A percentile compares a stretch with the other conserved stretches of the same genome.
These are phyloP conservation scores for Anthracocystis setariae DNA, from an alignment of 1,284 basidiomycete genomes.

Conservation along the genomic window DNA sequence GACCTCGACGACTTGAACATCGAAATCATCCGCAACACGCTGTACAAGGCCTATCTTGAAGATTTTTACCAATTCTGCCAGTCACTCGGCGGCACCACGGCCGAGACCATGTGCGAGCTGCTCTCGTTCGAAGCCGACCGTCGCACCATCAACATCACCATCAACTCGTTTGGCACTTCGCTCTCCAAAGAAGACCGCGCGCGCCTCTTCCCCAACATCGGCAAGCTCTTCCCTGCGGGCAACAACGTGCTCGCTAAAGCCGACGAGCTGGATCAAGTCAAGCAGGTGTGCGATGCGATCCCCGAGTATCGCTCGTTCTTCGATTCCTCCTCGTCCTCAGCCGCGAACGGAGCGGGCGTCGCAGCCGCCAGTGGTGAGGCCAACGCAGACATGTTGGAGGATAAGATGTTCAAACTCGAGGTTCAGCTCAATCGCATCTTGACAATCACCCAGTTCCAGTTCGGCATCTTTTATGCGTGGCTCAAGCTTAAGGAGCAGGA, in stretches of 20 bases:
- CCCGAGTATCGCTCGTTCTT: constrained; percentile 93
- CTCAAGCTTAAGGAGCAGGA: constrained; percentile 92
- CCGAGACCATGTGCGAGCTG: constrained; percentile 72
- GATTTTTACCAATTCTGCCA: constrained; percentile 90
- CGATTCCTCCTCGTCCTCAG: constrained; percentile 68
- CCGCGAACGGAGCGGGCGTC: constrained; percentile 13
- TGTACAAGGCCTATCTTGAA: constrained; percentile 98
- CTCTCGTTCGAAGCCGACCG: constrained; percentile 97
- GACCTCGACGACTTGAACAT: constrained; percentile 99
- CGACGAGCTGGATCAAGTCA: constrained; percentile 94
- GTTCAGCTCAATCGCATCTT: constrained; percentile 73
- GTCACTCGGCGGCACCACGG: constrained; percentile 74
- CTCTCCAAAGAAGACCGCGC: constrained; percentile 94
- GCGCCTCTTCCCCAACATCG: constrained; percentile 93
- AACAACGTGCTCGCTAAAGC: constrained; percentile 93
- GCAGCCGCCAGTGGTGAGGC: constrained; percentile 65
- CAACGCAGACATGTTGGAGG: constrained; percentile 77
- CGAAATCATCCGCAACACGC: constrained; percentile 99
- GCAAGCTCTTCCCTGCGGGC: constrained; percentile 91
- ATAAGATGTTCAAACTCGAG: constrained; percentile 93
- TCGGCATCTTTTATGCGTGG: constrained; percentile 66
- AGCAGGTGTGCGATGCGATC: constrained; percentile 84
- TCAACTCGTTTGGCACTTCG: constrained; percentile 97
- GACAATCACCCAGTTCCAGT: constrained; percentile 67
- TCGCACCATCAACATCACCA: constrained; percentile 95